Evolutionary conservation across 2,329 filamentous ascomycete species (phyloP).

Genomic region (Sarocladium strictum): DNA sequence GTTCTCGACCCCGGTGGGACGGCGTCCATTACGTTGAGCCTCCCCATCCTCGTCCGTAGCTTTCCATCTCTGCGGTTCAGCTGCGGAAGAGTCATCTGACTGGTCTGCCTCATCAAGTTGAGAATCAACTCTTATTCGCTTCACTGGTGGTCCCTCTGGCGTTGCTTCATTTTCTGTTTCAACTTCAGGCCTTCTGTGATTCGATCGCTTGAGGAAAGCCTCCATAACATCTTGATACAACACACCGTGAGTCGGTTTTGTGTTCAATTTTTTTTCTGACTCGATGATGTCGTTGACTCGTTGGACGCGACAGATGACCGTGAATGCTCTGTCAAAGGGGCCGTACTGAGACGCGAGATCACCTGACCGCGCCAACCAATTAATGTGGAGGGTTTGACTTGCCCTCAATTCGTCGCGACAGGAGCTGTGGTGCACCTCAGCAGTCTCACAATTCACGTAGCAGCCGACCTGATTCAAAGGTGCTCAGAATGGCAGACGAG

Average conservation of each 20-base stretch:
- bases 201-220: conserved; percentile 27
- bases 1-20: conserved; percentile 31
- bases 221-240: conserved; percentile 25
- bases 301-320: conserved; percentile 10
- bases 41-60: conserved; percentile 14
- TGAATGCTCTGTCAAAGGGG: background rate
- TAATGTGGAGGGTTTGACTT: background rate
- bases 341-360: conserved; percentile 28
- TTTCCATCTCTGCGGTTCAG: background rate
- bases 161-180: conserved; percentile 13
- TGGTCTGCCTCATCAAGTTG: conserved; percentile 15
- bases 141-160: conserved; percentile 16
- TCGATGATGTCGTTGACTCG: background rate
- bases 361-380: conserved; percentile 24
- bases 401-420: background rate
- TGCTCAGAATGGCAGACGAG: conserved; percentile 10
- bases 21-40: background rate
- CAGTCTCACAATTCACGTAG: background rate
- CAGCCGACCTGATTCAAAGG: background rate
- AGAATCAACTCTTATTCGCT: conserved; percentile 23
- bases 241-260: background rate
- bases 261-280: background rate
- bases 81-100: conserved; percentile 15
- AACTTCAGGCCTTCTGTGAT: conserved; percentile 12
- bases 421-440: background rate